A percentile compares a stretch with the other conserved stretches of the same genome.
Conservation (phyloP, 2,329 filamentous ascomycete genomes). For the Hypomyces rosellus region DNA sequence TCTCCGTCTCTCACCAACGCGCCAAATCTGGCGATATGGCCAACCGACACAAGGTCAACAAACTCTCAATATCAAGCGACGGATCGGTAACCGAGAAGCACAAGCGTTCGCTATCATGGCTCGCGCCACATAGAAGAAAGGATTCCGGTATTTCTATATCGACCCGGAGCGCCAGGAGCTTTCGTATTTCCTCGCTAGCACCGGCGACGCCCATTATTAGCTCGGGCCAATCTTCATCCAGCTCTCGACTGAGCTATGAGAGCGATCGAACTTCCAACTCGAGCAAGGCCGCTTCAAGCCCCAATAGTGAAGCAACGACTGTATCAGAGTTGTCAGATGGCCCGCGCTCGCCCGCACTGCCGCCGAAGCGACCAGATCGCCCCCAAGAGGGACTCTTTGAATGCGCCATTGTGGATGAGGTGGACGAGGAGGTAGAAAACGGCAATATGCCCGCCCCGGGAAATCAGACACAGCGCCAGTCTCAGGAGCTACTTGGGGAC, state of each 20-base stretch:
- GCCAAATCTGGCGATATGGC: background rate
- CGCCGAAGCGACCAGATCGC: constrained; percentile 16
- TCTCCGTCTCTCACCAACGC: background rate
- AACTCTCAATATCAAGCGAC: background rate
- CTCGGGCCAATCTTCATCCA: constrained; percentile 33
- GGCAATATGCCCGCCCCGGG: background rate
- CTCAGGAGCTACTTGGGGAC: background rate
- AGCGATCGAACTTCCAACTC: constrained; percentile 26
- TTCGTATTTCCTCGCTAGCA: constrained; percentile 5
- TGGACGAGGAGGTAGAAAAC: background rate
- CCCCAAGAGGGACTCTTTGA: constrained; percentile 17
- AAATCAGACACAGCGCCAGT: background rate
- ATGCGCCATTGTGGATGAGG: background rate
- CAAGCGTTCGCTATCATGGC: constrained; percentile 10
- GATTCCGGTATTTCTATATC: constrained; percentile 8
- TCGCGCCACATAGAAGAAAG: constrained; percentile 9
- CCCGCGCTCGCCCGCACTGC: constrained; percentile 7
- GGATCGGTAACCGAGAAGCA: constrained; percentile 3
- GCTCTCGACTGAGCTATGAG: constrained; percentile 41
- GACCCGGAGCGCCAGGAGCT: constrained; percentile 7
- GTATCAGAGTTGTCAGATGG: background rate
- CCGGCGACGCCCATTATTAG: constrained; percentile 16
- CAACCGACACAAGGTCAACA: background rate
- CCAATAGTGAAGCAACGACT: constrained; percentile 1
- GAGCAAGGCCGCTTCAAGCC: constrained; percentile 13